Percentiles rank a stretch among this genome's conserved stretches.
These are phyloP conservation scores for Pyrenopolyporus hunteri DNA, from an alignment of 495 filamentous ascomycete species.

Conservation along the genomic window DNA sequence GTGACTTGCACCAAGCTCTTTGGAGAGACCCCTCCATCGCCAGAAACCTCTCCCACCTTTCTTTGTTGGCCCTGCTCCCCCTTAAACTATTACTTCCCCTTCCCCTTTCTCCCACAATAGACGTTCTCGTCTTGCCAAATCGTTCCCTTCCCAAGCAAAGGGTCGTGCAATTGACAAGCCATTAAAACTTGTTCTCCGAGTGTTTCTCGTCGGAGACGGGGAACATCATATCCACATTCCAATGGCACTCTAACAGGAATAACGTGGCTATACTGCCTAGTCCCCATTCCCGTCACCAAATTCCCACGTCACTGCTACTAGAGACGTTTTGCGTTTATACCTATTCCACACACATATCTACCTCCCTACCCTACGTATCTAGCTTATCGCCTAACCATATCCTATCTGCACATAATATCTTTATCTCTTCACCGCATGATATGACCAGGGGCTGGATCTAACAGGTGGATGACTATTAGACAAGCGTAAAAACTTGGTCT, in stretches of 20 bases:
- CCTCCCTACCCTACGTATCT: not conserved
- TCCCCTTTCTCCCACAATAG: not conserved
- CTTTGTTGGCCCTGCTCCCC: not conserved
- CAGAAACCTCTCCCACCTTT: slow-evolving; percentile 6
- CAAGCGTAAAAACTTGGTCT: slow-evolving; percentile 33
- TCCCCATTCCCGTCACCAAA: slow-evolving; percentile 23
- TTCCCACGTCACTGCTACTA: slow-evolving; percentile 13
- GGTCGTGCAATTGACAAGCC: slow-evolving; percentile 7
- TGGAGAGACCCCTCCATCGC: slow-evolving; percentile 28
- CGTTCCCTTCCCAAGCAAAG: not conserved
- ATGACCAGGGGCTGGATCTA: slow-evolving; percentile 29
- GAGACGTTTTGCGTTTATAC: too few species aligned
- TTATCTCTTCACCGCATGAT: slow-evolving; percentile 44
- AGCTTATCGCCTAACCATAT: slow-evolving; percentile 8
- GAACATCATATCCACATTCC: slow-evolving; percentile 9
- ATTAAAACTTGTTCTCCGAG: not conserved
- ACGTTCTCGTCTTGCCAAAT: slow-evolving; percentile 11
- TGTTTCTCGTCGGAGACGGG: slow-evolving; percentile 20
- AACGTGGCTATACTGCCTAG: slow-evolving; percentile 25
- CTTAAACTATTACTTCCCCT: not conserved
- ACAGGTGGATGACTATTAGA: slow-evolving; percentile 26
- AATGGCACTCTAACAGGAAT: slow-evolving; percentile 32
- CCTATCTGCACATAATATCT: slow-evolving; percentile 14
- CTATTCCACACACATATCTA: not conserved
- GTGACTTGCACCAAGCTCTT: slow-evolving; percentile 21